Evolutionary conservation across 805 yeast genomes (phyloP).

Genomic region (Dipodascus albidus): DNA sequence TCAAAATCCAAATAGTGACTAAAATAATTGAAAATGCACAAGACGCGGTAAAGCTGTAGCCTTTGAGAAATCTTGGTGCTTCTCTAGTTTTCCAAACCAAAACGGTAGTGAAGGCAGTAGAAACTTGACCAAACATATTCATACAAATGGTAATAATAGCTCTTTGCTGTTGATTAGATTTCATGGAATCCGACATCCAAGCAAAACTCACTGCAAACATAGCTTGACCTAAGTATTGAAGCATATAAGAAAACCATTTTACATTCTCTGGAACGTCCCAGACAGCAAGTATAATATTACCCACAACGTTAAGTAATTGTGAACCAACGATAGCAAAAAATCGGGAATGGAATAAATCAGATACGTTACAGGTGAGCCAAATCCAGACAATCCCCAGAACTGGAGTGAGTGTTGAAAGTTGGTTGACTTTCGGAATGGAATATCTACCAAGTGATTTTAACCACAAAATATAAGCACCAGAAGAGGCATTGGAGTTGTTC

Average conservation of each 20-base stretch:
- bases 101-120: constrained; percentile 41
- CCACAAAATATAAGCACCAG: constrained; percentile 55
- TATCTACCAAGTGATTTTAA: constrained; percentile 38
- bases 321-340: constrained; percentile 43
- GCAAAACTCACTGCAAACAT: constrained; percentile 48
- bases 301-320: constrained; percentile 39
- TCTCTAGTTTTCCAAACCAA: constrained; percentile 28
- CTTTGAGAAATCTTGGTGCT: constrained; percentile 19
- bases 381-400: constrained; percentile 41
- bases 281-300: constrained; percentile 39
- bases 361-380: constrained; percentile 19
- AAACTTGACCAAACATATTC: constrained; percentile 40
- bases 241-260: constrained; percentile 50
- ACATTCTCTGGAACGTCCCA: constrained; percentile 46
- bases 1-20: constrained; percentile 31
- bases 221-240: constrained; percentile 48
- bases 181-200: constrained; percentile 46
- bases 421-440: constrained; percentile 34
- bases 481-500: constrained; percentile 41
- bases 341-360: constrained; percentile 41
- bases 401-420: constrained; percentile 44
- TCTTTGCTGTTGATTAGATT: constrained; percentile 39
- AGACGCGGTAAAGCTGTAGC: constrained; percentile 15
- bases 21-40: constrained; percentile 9
- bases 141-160: constrained; percentile 37